Evolutionary conservation across 2,329 filamentous ascomycete genomes (phyloP).

Genomic region (Gaeumannomyces tritici): DNA sequence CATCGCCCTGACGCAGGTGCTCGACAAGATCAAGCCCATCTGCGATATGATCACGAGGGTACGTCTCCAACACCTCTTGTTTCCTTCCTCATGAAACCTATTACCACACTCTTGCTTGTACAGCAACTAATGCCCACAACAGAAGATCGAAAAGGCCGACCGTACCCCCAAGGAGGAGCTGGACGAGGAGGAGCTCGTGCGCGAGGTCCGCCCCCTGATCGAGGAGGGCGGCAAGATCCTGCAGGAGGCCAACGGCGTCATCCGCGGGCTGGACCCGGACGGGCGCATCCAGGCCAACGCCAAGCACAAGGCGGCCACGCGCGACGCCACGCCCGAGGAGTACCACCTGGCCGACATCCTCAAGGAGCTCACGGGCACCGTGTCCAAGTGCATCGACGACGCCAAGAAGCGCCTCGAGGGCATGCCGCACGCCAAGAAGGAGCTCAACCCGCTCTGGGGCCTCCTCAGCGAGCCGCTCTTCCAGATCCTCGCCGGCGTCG

Average conservation of each 20-base stretch:
- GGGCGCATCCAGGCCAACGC: conserved; percentile 77
- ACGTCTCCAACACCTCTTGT: conserved; percentile 21
- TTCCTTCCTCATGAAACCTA: not conserved
- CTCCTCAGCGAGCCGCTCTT: conserved; percentile 76
- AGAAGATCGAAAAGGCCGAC: conserved; percentile 74
- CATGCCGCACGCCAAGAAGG: conserved; percentile 92
- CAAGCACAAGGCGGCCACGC: conserved; percentile 67
- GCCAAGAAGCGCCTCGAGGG: conserved; percentile 84
- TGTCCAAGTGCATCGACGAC: conserved; percentile 76
- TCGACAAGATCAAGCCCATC: conserved; percentile 77
- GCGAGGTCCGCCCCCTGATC: conserved; percentile 77
- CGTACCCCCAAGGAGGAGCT: conserved; percentile 76
- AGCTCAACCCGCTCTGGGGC: conserved; percentile 83
- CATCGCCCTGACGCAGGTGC: conserved; percentile 62
- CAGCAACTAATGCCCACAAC: conserved; percentile 16
- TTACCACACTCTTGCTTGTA: not conserved
- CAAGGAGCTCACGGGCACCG: conserved; percentile 75
- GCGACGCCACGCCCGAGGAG: conserved; percentile 74
- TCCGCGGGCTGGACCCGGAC: conserved; percentile 82
- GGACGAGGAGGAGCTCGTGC: conserved; percentile 81
- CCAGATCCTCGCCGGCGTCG: conserved; percentile 87
- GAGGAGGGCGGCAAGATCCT: conserved; percentile 78
- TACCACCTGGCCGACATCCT: conserved; percentile 74
- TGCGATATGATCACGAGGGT: conserved; percentile 79
- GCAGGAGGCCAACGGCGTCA: conserved; percentile 75